Conservation (phyloP, 352 stramenopile species). For the Globisporangium nunn region DNA sequence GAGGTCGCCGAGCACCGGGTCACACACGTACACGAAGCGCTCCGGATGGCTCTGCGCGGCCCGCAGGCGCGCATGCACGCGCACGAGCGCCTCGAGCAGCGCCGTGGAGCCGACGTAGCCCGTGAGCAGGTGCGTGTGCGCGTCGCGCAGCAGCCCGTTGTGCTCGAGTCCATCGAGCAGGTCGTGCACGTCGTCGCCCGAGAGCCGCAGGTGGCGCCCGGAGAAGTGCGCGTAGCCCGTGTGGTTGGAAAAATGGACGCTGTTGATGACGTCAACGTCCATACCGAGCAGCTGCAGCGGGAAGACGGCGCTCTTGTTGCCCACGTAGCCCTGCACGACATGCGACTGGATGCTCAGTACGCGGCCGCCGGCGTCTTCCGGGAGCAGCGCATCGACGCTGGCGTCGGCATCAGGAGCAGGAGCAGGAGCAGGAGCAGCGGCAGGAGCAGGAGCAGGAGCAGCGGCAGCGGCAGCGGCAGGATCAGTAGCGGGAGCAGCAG, state of each 20-base stretch:
- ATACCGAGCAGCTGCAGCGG: constrained; percentile 77
- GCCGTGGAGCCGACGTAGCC: constrained; percentile 72
- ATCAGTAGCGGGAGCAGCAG: no score
- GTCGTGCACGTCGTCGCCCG: constrained; percentile 66
- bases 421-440: neutral
- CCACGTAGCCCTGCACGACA: constrained; percentile 83
- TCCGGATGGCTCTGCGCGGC: constrained; percentile 41
- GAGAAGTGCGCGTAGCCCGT: constrained; percentile 74
- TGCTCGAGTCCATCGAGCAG: constrained; percentile 70
- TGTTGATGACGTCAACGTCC: constrained; percentile 87
- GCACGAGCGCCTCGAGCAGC: constrained; percentile 64
- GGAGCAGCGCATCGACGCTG: constrained; percentile 7
- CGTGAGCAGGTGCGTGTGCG: constrained; percentile 77
- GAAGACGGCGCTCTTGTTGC: constrained; percentile 84
- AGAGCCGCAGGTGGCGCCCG: constrained; percentile 62
- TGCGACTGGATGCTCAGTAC: constrained; percentile 88
- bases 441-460: no score
- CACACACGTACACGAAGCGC: constrained; percentile 70
- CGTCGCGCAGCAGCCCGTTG: constrained; percentile 59
- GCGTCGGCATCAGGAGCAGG: neutral
- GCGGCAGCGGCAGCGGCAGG: no score
- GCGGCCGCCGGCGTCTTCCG: constrained; percentile 33
- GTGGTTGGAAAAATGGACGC: constrained; percentile 86
- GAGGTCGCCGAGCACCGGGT: constrained; percentile 79
- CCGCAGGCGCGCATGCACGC: constrained; percentile 49